Evolutionary conservation across 768 basidiomycete genomes (phyloP), one percentile per base, ranked within the genome.

Genomic region (Pisolithus tinctorius): DNA sequence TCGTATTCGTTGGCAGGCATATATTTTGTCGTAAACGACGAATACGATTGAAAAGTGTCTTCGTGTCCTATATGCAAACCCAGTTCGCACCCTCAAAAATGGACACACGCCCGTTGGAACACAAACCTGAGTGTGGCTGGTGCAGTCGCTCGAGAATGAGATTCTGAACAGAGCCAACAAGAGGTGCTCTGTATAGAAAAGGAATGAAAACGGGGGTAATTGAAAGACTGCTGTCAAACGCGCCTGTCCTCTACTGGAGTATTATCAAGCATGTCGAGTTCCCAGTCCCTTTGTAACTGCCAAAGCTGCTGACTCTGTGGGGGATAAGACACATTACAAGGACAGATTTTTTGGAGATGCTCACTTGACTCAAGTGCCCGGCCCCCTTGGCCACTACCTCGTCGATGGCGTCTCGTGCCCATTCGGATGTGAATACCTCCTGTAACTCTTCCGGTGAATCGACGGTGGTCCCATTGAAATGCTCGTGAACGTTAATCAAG

Each of bases 21-120:
- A 66, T 87, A 78, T 49, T 80, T 78, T 1, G 92, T 90, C 14
- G 91, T 90, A 70, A 97, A 96, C 0, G 84, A 79, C 0, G 94
- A 96, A 64, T 95, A 98, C 2, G 80, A 75, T 59, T 90, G 84
- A 50, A 84, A 84, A 0, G 93, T 94, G 13, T 87, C 80, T 38
- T 91, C 89, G 50, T 84, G 77, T 52, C 81, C 91, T 93, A 59
- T 20, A 39, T 11, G n/a, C 37, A 26, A 3, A 11, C 40, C 60
- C 11, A 58, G 51, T 30, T 7, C 29, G 29, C 26, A 4, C 2
- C 47, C 6, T 41, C 26, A 14, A 16, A 34, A 25, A 13, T 9
- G 20, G 4, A n/a, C 44, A 54, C 20, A 16, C 1, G 30, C 3
- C 29, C 11, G 9, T 4, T n/a, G 3, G 6, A 25, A 4, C 29